These are phyloP conservation scores for Ogataea minuta DNA, from an alignment of 805 yeast genomes.

Conservation along the genomic window DNA sequence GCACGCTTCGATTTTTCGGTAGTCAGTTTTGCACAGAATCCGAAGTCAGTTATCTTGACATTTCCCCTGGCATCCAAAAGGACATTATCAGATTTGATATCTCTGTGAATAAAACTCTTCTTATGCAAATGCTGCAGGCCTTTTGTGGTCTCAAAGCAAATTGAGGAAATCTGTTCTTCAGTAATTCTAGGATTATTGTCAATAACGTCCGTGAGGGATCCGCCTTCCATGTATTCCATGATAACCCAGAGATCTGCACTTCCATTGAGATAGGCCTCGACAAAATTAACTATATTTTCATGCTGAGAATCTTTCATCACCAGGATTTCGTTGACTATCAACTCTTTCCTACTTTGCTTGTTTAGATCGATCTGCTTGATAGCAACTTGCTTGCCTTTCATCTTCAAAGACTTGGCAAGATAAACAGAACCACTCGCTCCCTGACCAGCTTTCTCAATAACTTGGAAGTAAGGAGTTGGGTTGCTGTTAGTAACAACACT, in stretches of 20 bases:
- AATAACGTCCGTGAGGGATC: slow-evolving; percentile 92
- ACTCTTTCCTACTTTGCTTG: slow-evolving; percentile 89
- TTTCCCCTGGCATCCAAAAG: slow-evolving; percentile 76
- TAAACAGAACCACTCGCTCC: slow-evolving; percentile 98
- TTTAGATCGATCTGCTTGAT: slow-evolving; percentile 93
- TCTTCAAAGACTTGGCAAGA: slow-evolving; percentile 63
- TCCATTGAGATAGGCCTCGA: slow-evolving; percentile 85
- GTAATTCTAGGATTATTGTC: slow-evolving; percentile 77
- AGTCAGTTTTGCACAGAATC: slow-evolving; percentile 89
- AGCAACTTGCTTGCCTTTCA: slow-evolving; percentile 69
- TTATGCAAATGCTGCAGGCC: slow-evolving; percentile 91
- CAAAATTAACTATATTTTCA: slow-evolving; percentile 89
- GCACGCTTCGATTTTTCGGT: slow-evolving; percentile 84
- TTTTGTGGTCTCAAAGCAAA: slow-evolving; percentile 84
- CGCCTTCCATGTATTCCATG: slow-evolving; percentile 99
- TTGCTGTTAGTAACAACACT: slow-evolving; percentile 81
- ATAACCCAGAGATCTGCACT: slow-evolving; percentile 92
- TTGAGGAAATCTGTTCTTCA: slow-evolving; percentile 89
- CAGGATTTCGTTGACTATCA: slow-evolving; percentile 90
- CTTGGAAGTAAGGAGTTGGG: slow-evolving; percentile 79
- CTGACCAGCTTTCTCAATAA: slow-evolving; percentile 88
- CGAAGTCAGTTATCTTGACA: slow-evolving; percentile 94
- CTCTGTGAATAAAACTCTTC: slow-evolving; percentile 93
- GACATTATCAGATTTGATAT: slow-evolving; percentile 95
- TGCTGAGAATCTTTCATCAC: slow-evolving; percentile 97